Evolutionary conservation across 306 rosid species (phyloP).

Genomic region (Dicorynia guianensis): DNA sequence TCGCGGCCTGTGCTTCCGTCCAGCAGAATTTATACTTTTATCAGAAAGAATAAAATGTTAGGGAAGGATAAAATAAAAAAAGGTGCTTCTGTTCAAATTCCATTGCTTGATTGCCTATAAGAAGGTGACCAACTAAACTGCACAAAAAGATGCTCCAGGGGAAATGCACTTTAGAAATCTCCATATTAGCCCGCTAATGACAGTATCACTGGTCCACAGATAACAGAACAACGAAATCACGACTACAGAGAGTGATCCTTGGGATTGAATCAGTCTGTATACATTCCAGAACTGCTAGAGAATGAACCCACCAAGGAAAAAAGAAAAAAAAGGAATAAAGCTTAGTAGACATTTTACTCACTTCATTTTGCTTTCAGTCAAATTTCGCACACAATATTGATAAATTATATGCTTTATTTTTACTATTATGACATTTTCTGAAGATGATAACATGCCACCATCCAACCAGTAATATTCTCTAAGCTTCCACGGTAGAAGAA

Average conservation of each 20-base stretch:
- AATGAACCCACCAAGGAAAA: too few relatives aligned
- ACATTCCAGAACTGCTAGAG: too few relatives aligned
- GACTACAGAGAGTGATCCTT: not conserved
- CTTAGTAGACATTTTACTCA: not conserved
- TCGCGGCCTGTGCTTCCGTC: too few relatives aligned
- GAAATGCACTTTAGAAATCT: conserved; percentile 18
- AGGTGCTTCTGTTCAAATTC: conserved; percentile 1
- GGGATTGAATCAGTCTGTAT: too few relatives aligned
- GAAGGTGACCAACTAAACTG: conserved; percentile 11
- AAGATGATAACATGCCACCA: not conserved
- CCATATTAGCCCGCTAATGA: conserved; percentile 4
- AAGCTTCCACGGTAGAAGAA: not conserved
- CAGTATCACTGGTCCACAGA: conserved; percentile 13
- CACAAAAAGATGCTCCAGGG: conserved; percentile 18
- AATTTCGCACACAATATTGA: not conserved
- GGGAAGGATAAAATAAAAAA: not conserved
- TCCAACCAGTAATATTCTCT: conserved; percentile 11
- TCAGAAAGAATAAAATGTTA: too few relatives aligned
- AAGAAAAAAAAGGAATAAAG: too few relatives aligned
- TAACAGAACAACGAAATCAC: conserved; percentile 31
- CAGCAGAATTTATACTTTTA: too few relatives aligned
- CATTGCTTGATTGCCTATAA: not conserved
- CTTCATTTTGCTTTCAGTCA: not conserved
- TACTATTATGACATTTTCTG: conserved; percentile 18
- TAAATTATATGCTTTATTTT: conserved; percentile 3